Percentiles rank a stretch among this genome's conserved stretches.
These are phyloP conservation scores for Cucurbitaria berberidis DNA, from an alignment of 2,329 filamentous ascomycete genomes.

Conservation along the genomic window DNA sequence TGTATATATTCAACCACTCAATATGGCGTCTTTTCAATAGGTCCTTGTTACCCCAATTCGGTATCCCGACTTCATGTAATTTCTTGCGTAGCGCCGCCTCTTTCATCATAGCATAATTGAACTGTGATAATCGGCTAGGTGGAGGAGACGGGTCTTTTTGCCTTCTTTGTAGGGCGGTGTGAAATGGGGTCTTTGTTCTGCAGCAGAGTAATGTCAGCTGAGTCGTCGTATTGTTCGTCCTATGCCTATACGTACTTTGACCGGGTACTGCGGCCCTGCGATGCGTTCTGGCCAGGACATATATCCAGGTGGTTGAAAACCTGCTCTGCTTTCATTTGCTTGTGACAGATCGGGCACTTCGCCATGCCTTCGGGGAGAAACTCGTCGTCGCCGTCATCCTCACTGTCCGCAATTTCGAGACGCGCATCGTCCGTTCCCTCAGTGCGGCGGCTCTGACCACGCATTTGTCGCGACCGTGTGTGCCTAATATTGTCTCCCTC, in stretches of 20 bases:
- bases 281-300: slow-evolving; percentile 55
- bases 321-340: slow-evolving; percentile 76
- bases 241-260: slow-evolving; percentile 33
- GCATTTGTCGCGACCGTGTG: slow-evolving; percentile 46
- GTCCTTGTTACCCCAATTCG: slow-evolving; percentile 69
- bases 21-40: slow-evolving; percentile 81
- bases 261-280: slow-evolving; percentile 36
- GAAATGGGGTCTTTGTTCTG: slow-evolving; percentile 32
- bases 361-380: slow-evolving; percentile 70
- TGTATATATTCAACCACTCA: slow-evolving; percentile 96
- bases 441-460: slow-evolving; percentile 46
- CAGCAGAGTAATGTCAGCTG: slow-evolving; percentile 10
- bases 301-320: slow-evolving; percentile 84
- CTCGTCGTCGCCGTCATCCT: slow-evolving; percentile 55
- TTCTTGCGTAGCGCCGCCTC: slow-evolving; percentile 81
- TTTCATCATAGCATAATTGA: slow-evolving; percentile 88
- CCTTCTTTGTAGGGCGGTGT: slow-evolving; percentile 27
- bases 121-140: slow-evolving; percentile 64
- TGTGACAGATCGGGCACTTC: slow-evolving; percentile 80
- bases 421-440: slow-evolving; percentile 37
- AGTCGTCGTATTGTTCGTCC: neutral
- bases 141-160: slow-evolving; percentile 51
- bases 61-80: slow-evolving; percentile 78
- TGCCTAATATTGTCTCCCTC: slow-evolving; percentile 41
- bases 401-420: slow-evolving; percentile 47